Evolutionary conservation across 106 monocot species (phyloP).

Genomic region (Ottelia alismoides): DNA sequence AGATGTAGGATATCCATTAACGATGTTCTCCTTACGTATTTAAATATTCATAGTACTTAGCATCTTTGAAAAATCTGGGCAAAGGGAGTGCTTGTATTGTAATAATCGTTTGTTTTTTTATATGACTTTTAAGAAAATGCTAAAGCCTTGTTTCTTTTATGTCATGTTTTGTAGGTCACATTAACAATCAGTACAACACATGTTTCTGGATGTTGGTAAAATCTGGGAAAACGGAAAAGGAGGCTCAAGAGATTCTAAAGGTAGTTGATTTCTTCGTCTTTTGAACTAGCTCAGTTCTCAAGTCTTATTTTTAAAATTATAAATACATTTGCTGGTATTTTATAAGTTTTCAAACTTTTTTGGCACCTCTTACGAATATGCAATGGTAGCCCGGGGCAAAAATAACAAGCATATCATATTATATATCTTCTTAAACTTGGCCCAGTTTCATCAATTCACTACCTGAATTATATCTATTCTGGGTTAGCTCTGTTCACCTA

Average conservation of each 20-base stretch:
- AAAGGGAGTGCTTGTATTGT: background rate
- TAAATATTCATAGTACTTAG: background rate
- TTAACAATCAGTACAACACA: slow-evolving; percentile 95
- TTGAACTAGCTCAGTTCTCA: too few species aligned
- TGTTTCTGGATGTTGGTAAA: slow-evolving; percentile 96
- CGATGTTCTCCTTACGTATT: background rate
- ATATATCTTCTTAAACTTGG: too few species aligned
- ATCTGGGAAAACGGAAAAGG: slow-evolving; percentile 54
- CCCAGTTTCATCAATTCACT: too few species aligned
- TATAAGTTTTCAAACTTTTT: too few species aligned
- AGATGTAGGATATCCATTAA: background rate
- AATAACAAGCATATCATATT: too few species aligned
- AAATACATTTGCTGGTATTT: too few species aligned
- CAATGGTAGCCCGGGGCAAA: too few species aligned
- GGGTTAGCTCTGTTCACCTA: too few species aligned
- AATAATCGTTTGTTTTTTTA: background rate
- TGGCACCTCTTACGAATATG: too few species aligned
- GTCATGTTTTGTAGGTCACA: slow-evolving; percentile 54
- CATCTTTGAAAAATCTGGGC: background rate
- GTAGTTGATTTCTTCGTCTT: slow-evolving; percentile 13
- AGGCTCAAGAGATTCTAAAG: slow-evolving; percentile 73
- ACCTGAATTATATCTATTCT: too few species aligned
- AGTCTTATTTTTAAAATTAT: too few species aligned
- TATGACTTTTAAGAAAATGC: background rate
- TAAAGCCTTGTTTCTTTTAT: background rate